Conservation (phyloP, 352 stramenopile species). For the Pythium brachiatum region DNA sequence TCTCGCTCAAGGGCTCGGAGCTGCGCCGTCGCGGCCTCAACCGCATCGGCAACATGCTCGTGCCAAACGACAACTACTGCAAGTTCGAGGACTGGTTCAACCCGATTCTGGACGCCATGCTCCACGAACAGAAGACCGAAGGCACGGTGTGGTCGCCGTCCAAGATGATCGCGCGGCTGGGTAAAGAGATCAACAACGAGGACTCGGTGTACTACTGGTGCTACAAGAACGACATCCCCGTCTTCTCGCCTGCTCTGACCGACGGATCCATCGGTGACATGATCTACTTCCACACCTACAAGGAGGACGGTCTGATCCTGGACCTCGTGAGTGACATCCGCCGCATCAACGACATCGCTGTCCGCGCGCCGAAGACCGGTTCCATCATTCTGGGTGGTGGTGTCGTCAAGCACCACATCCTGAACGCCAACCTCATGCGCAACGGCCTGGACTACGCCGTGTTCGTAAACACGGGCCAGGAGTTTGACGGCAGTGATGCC, state of each 20-base stretch:
- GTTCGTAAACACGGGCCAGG: slow-evolving; percentile 98
- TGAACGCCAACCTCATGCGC: slow-evolving; percentile 99
- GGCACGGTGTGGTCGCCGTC: slow-evolving; percentile 95
- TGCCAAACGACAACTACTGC: slow-evolving; percentile 99
- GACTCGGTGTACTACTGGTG: slow-evolving; percentile 99
- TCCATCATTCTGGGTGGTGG: slow-evolving; percentile 99
- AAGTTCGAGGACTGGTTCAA: slow-evolving; percentile 96
- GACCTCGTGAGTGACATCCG: slow-evolving; percentile 98
- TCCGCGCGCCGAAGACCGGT: slow-evolving; percentile 85
- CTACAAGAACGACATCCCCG: slow-evolving; percentile 99
- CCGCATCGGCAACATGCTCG: slow-evolving; percentile 99
- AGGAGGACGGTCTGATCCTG: slow-evolving; percentile 95
- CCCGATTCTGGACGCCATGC: slow-evolving; percentile 97
- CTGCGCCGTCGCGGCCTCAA: slow-evolving; percentile 97
- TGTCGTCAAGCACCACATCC: slow-evolving; percentile 98
- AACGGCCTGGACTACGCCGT: slow-evolving; percentile 99
- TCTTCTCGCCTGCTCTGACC: slow-evolving; percentile 99
- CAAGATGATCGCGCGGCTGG: slow-evolving; percentile 95
- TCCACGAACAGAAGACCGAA: slow-evolving; percentile 95
- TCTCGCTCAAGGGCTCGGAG: slow-evolving; percentile 90
- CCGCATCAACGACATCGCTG: slow-evolving; percentile 96
- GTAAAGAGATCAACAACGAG: slow-evolving; percentile 97
- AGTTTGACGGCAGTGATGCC: slow-evolving; percentile 98
- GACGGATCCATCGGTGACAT: slow-evolving; percentile 99
- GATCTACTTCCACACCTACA: slow-evolving; percentile 99